Base-by-base conservation (phyloP, 2,329 filamentous ascomycete genomes). In the Penicillium sp. region DNA sequence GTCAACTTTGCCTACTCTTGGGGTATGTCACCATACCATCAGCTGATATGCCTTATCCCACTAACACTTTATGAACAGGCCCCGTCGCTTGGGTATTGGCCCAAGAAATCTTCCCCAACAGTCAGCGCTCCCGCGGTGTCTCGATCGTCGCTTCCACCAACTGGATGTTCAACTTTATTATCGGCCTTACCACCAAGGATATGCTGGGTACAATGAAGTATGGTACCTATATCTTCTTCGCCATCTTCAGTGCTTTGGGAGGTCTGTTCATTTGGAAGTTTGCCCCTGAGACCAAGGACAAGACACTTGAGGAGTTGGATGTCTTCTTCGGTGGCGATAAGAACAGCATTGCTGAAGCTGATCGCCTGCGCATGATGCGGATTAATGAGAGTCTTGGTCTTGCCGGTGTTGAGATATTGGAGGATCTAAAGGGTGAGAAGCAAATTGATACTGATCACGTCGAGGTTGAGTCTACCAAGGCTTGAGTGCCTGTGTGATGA, bases 331-430 rank as follows among this genome's bases (percentile, higher is more conserved):
- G 75, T 45, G 63, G 71, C 35, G 60, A 65, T 49, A 55, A 53
- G 43, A 61, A 66, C 0, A 65, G 71, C 54, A 71, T 78, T 62
- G 73, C 75, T 10, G 68, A 69, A 42, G 61, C 69, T 31, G 71
- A 76, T 61, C 63, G 73, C 48, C 86, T 89, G 73, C 82, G 88
- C 29, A 90, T 90, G 86, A 81, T 81, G n/a, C 84, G 88, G 70
- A 89, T 91, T 66, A 87, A 90, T 70, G 76, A 78, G 33, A 87
- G 90, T 66, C 86, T 91, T 60, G 89, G 89, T 0, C 75, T 90
- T 53, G 75, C 65, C 35, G 69, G 66, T 23, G 62, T 73, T 0
- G 64, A 73, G 55, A 61, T 41, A 17, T 48, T 69, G 17, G 61
- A 64, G 47, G 64, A 66, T 29, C 59, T 70, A 25, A 68, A 71